Percentiles rank a stretch among this genome's conserved stretches.
Conservation (phyloP, 805 yeast species). For the Candida yuanshanica region DNA sequence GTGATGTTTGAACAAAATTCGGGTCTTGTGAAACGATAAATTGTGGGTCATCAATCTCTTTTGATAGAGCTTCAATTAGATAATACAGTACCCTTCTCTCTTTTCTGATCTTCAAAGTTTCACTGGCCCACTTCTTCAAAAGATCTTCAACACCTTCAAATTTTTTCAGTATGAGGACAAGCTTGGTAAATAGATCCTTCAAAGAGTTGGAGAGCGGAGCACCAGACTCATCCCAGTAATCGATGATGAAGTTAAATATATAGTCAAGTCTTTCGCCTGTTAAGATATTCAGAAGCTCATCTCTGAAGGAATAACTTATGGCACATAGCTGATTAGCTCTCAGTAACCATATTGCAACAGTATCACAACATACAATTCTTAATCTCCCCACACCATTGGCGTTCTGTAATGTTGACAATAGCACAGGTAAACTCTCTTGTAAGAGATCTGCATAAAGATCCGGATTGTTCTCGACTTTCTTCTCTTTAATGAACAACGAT, state of each 20-base stretch:
- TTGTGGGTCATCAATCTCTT: conserved; percentile 36
- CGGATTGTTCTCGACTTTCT: conserved; percentile 7
- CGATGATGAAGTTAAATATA: conserved; percentile 51
- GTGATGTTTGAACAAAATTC: conserved; percentile 39
- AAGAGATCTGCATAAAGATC: conserved; percentile 12
- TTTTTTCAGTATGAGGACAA: conserved; percentile 34
- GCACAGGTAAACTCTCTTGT: conserved; percentile 18
- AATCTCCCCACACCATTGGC: conserved; percentile 31
- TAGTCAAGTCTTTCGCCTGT: conserved; percentile 20
- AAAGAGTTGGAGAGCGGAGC: conserved; percentile 68
- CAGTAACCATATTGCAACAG: conserved; percentile 59
- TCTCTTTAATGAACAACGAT: conserved; percentile 12
- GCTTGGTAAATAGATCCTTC: conserved; percentile 51
- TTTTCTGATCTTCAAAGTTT: conserved; percentile 38
- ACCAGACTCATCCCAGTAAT: conserved; percentile 66
- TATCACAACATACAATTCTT: conserved; percentile 47
- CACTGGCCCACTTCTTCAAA: conserved; percentile 40
- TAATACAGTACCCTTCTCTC: conserved; percentile 58
- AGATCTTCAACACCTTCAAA: conserved; percentile 21
- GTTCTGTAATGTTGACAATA: conserved; percentile 28
- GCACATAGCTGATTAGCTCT: conserved; percentile 41
- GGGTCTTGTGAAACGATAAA: conserved; percentile 40
- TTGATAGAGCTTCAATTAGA: conserved; percentile 50
- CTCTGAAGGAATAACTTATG: conserved; percentile 9
- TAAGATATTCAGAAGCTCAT: conserved; percentile 10